phyloP scores from a whole-genome alignment of 441 rosid species.

The Euphorbia schlechtendalii region DNA sequence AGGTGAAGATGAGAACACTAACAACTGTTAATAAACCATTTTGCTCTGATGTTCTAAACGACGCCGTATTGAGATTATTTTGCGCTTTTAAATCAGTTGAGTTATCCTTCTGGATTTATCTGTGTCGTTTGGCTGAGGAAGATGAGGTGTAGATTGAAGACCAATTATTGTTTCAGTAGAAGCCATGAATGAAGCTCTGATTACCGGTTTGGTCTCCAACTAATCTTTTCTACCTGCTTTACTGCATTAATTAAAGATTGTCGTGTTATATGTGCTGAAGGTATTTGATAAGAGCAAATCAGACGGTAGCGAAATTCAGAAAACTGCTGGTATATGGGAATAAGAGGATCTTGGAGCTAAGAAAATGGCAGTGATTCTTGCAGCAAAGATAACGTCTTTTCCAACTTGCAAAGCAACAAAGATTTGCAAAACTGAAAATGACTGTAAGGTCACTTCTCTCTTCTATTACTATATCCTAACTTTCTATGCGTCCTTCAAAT shows the following conservation, averaged over 20 bases:
- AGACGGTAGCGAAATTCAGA: conserved; percentile 5
- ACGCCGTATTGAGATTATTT: not conserved
- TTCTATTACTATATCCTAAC: no score
- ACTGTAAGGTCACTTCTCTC: conserved; percentile 21
- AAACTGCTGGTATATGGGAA: not conserved
- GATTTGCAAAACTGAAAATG: conserved; percentile 14
- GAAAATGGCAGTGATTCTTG: conserved; percentile 37
- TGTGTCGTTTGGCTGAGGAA: no score
- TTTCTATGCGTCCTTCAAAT: no score
- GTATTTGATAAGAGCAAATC: not conserved
- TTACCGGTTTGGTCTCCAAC: no score
- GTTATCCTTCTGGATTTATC: no score
- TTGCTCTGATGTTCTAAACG: not conserved
- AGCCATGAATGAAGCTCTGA: not conserved
- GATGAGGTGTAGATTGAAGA: conserved; percentile 4
- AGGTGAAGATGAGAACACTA: no score
- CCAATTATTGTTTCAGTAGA: not conserved
- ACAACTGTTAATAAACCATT: no score
- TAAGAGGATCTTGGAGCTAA: conserved; percentile 1
- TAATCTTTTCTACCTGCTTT: no score
- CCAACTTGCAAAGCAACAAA: conserved; percentile 7
- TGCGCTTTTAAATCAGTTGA: no score
- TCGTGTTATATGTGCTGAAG: not conserved
- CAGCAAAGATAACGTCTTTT: conserved; percentile 33
- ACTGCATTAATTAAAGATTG: not conserved